phyloP scores from a whole-genome alignment of 139 green algal species.

The Microglena sp. region DNA sequence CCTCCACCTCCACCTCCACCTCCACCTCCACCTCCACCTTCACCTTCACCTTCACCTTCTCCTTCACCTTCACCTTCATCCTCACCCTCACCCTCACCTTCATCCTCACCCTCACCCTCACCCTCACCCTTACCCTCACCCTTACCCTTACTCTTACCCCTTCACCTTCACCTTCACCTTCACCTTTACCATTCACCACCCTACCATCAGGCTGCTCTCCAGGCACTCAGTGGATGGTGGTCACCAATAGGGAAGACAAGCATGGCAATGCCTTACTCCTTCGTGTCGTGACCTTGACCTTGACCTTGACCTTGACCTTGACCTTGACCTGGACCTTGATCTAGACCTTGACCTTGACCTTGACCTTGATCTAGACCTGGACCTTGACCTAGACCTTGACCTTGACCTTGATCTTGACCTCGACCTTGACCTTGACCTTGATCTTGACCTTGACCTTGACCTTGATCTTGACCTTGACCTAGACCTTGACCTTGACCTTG shows the following conservation, averaged over 20 bases:
- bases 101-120: not conserved
- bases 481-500: not conserved
- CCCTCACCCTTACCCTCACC: too few species aligned
- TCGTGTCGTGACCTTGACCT: not conserved
- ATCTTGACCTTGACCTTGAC: not conserved
- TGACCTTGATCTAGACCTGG: not conserved
- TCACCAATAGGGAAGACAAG: not conserved
- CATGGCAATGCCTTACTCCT: too few species aligned
- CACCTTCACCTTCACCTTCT: too few species aligned
- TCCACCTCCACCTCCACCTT: too few species aligned
- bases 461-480: not conserved
- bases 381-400: not conserved
- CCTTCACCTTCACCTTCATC: too few species aligned
- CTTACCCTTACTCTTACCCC: not conserved
- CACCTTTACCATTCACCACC: too few species aligned
- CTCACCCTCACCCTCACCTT: not conserved
- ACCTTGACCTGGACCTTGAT: not conserved
- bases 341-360: not conserved
- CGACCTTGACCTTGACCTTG: not conserved
- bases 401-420: not conserved
- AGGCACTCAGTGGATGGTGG: not conserved
- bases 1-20: too few species aligned
- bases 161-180: not conserved
- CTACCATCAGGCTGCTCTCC: too few species aligned
- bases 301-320: not conserved